A percentile compares a stretch with the other conserved stretches of the same genome.
Conservation (phyloP, 2,329 filamentous ascomycete species). For the Colletotrichum endophyticum region DNA sequence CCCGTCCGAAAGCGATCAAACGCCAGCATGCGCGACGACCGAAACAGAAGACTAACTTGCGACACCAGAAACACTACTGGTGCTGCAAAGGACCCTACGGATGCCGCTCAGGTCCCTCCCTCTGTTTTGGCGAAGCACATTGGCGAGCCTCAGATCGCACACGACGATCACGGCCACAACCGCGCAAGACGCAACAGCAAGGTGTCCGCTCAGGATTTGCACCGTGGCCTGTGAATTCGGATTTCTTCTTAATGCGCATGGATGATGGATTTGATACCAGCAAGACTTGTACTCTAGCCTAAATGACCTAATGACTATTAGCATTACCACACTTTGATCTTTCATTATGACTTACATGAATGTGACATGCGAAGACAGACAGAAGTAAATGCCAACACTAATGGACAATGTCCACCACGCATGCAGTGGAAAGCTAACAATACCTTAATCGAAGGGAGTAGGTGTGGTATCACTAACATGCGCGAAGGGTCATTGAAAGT, state of each 20-base stretch:
- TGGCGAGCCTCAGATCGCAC: constrained; percentile 49
- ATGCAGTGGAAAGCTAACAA: too few species aligned
- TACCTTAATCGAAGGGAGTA: too few species aligned
- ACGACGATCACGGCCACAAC: constrained; percentile 47
- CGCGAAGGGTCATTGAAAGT: too few species aligned
- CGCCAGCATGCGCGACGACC: not conserved
- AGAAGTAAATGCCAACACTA: too few species aligned
- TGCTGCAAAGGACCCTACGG: constrained; percentile 50
- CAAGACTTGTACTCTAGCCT: constrained; percentile 5
- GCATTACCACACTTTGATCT: not conserved
- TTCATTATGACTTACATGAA: not conserved
- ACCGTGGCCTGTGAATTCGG: constrained; percentile 46
- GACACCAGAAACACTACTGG: constrained; percentile 14
- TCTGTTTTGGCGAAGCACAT: constrained; percentile 54
- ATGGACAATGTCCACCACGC: too few species aligned
- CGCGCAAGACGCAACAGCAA: constrained; percentile 51
- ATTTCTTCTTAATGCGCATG: not conserved
- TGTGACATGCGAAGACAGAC: not conserved
- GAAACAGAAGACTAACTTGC: constrained; percentile 23
- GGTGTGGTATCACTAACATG: too few species aligned
- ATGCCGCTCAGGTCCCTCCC: constrained; percentile 63
- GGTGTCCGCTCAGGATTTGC: constrained; percentile 51
- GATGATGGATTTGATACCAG: constrained; percentile 9
- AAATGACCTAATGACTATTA: constrained; percentile 15
- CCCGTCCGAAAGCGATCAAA: constrained; percentile 7